Base-by-base conservation (phyloP, 176 grass and related monocot genomes). In the Olyra latifolia region DNA sequence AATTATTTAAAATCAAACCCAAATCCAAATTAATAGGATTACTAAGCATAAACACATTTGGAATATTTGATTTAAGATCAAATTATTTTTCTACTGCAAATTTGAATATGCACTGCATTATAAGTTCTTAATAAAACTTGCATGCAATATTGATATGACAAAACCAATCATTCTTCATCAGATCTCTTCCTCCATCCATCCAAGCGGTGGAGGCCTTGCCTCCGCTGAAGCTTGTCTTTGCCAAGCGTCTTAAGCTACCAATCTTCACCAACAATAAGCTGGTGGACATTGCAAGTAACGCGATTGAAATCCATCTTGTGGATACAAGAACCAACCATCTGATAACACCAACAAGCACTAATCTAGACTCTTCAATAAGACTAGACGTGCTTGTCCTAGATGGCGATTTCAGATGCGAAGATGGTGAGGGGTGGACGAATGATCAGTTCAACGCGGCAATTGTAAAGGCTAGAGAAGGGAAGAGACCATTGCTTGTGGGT, bases 331-430 rank as follows among this genome's bases (percentile, higher is more conserved):
- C 75, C 2, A 69, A 74, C 15, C 8, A 27, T 49, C 16, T 29
- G 15, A 47, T 62, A 17, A 0, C 50, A 29, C 63, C 64, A 41
- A 5, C 46, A 42, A 56, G 44, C 32, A 58, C 27, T n/a, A 28
- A 69, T 7, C 54, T 61, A 4, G 55, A 39, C 1, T 69, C 78
- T 45, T 84, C 70, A 53, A 0, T 76, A 52, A 77, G 62, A 58
- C 48, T 97, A 38, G 94, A 97, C 76, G 61, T 97, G 22, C 68
- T 93, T 14, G 91, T 87, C 63, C 86, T 97, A 13, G 83, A 93
- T 68, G 94, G 91, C 3, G 88, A 89, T 72, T 97, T 97, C 55
- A 56, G 32, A 17, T 69, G 66, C 14, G 71, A 82, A 11, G 86
- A 82, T 10, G 53, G 48, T 6, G 67, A 76, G 7, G 7, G 10